These are phyloP conservation scores for Penicillium janthinellum DNA, from an alignment of 2,329 filamentous ascomycete species.

Conservation along the genomic window DNA sequence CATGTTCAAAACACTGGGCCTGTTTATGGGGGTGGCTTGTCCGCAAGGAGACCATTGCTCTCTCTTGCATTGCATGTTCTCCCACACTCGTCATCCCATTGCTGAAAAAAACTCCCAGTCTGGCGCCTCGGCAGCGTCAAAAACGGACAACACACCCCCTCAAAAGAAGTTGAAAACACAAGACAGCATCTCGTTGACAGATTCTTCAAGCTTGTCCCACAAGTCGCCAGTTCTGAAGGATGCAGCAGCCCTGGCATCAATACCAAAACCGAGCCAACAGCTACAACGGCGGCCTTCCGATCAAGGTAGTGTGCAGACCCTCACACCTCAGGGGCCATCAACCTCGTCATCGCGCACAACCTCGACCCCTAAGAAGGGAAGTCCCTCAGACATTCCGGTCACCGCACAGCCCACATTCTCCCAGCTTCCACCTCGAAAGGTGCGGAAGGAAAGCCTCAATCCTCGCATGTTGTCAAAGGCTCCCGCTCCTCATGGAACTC, in stretches of 20 bases:
- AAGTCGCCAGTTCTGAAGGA: neutral
- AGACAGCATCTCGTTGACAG: neutral
- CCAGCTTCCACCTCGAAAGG: conserved; percentile 32
- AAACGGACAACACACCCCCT: conserved; percentile 20
- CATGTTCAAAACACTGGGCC: conserved; percentile 60
- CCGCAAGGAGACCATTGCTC: conserved; percentile 54
- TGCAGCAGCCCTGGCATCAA: neutral
- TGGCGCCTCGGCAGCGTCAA: conserved; percentile 5
- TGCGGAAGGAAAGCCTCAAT: conserved; percentile 47
- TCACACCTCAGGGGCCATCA: conserved; percentile 28
- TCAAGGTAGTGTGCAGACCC: conserved; percentile 20
- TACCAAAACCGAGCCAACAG: conserved; percentile 13
- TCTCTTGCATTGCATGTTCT: conserved; percentile 61
- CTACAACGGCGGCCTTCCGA: conserved; percentile 9
- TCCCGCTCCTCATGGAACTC: conserved; percentile 45
- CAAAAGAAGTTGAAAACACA: conserved; percentile 35
- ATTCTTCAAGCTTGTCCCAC: neutral
- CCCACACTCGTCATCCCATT: conserved; percentile 41
- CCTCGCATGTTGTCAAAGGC: conserved; percentile 49
- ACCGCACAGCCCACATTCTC: conserved; percentile 2
- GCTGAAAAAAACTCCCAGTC: conserved; percentile 22
- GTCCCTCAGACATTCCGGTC: neutral
- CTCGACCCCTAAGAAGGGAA: neutral
- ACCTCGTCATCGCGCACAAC: conserved; percentile 29
- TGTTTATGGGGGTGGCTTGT: conserved; percentile 57